phyloP scores from a whole-genome alignment of 805 yeast species.

The Candida piceae region DNA sequence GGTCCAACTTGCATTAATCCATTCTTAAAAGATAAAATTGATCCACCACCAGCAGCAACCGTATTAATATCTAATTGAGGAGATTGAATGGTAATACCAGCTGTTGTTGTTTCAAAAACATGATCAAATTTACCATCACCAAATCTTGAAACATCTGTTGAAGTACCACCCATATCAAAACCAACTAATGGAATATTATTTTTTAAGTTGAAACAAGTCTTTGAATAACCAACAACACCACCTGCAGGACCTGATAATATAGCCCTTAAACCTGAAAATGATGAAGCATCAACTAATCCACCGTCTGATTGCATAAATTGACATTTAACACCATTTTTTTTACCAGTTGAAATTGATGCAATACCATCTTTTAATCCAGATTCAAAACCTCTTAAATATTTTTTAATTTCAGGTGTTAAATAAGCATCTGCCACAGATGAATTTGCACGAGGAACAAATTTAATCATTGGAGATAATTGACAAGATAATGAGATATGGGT shows the following conservation, averaged over 20 bases:
- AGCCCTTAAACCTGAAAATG: conserved; percentile 83
- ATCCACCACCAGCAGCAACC: conserved; percentile 85
- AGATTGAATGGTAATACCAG: conserved; percentile 77
- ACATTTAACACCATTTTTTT: conserved; percentile 44
- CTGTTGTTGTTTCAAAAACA: conserved; percentile 78
- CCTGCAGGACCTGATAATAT: conserved; percentile 97
- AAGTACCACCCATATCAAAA: conserved; percentile 90
- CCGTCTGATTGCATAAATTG: conserved; percentile 97
- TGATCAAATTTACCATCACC: conserved; percentile 65
- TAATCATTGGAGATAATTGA: conserved; percentile 73
- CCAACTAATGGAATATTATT: conserved; percentile 64
- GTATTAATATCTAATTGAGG: conserved; percentile 81
- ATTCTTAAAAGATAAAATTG: conserved; percentile 59
- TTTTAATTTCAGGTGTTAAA: conserved; percentile 70
- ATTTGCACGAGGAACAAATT: conserved; percentile 67
- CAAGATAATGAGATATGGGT: conserved; percentile 62
- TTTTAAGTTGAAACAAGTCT: conserved; percentile 63
- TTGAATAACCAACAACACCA: conserved; percentile 90
- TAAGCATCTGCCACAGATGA: conserved; percentile 81
- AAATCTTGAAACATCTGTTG: conserved; percentile 77
- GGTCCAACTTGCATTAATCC: conserved; percentile 82
- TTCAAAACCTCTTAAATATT: conserved; percentile 57
- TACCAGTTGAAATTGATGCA: conserved; percentile 29
- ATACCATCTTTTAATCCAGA: conserved; percentile 54
- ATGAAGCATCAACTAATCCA: conserved; percentile 79